Evolutionary conservation across 352 stramenopile genomes (phyloP).

Genomic region (Pythium volutum): DNA sequence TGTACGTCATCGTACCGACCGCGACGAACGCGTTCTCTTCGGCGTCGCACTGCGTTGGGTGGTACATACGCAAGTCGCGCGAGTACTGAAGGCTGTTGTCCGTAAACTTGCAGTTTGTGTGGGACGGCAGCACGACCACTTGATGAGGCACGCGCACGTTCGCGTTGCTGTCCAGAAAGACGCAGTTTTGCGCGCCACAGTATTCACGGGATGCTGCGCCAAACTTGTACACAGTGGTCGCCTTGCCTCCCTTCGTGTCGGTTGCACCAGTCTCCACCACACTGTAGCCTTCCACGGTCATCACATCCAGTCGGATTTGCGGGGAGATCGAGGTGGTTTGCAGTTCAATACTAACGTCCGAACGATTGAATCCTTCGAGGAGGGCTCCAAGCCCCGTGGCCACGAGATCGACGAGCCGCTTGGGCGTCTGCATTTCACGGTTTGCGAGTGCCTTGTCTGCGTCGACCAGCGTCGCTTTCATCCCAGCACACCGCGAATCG

Average conservation of each 20-base stretch:
- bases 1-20: slow-evolving; percentile 38
- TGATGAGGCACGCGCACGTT: slow-evolving; percentile 31
- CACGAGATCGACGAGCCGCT: background rate
- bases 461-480: background rate
- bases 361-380: slow-evolving; percentile 1
- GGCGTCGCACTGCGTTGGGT: slow-evolving; percentile 26
- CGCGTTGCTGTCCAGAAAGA: slow-evolving; percentile 33
- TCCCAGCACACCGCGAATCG: slow-evolving; percentile 9
- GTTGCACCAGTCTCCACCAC: background rate
- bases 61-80: slow-evolving; percentile 36
- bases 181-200: slow-evolving; percentile 30
- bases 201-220: slow-evolving; percentile 24
- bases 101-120: slow-evolving; percentile 31
- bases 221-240: slow-evolving; percentile 13
- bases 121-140: slow-evolving; percentile 36
- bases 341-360: background rate
- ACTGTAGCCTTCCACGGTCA: slow-evolving; percentile 4
- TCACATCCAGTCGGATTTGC: background rate
- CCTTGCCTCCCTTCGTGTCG: background rate
- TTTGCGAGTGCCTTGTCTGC: background rate
- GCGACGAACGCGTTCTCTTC: slow-evolving; percentile 29
- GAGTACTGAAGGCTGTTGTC: slow-evolving; percentile 27
- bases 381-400: background rate
- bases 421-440: background rate
- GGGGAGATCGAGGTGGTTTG: background rate